Evolutionary conservation across 805 yeast genomes (phyloP).

Genomic region (Saccharomycopsis malanga): DNA sequence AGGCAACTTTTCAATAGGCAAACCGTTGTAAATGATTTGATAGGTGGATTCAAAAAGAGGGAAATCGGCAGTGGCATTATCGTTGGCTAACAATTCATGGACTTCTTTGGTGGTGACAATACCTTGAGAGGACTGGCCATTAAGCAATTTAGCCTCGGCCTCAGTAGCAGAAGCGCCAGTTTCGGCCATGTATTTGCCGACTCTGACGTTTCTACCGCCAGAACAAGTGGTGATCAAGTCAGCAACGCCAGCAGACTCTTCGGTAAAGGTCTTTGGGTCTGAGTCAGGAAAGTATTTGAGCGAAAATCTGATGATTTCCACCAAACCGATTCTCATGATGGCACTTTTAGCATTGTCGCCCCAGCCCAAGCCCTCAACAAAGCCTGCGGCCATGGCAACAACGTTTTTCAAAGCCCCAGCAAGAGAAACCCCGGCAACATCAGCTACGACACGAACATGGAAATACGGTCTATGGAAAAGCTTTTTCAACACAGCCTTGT

Average conservation of each 20-base stretch:
- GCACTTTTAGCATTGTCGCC: constrained; percentile 99
- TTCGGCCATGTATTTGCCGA: constrained; percentile 79
- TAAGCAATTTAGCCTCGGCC: constrained; percentile 77
- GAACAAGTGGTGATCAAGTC: constrained; percentile 96
- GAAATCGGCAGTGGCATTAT: constrained; percentile 46
- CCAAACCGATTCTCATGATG: constrained; percentile 89
- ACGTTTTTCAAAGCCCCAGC: constrained; percentile 97
- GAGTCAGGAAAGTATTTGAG: constrained; percentile 72
- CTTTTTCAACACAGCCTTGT: constrained; percentile 61
- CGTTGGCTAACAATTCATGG: constrained; percentile 60
- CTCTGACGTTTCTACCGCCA: constrained; percentile 94
- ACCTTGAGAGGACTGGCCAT: constrained; percentile 98
- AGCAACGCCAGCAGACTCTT: constrained; percentile 96
- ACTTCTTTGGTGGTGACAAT: constrained; percentile 87
- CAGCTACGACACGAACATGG: constrained; percentile 89
- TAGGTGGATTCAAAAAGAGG: constrained; percentile 67
- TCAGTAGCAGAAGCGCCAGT: constrained; percentile 70
- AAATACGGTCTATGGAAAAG: constrained; percentile 96
- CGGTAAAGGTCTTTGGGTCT: constrained; percentile 73
- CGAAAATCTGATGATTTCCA: constrained; percentile 86
- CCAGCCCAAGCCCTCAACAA: constrained; percentile 97
- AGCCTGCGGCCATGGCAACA: constrained; percentile 93
- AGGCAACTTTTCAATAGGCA: constrained; percentile 71
- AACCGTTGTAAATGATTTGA: constrained; percentile 70
- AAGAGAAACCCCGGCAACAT: constrained; percentile 92